Evolutionary conservation across 176 grass and related monocot genomes (phyloP).

Genomic region (Stipa capillata): DNA sequence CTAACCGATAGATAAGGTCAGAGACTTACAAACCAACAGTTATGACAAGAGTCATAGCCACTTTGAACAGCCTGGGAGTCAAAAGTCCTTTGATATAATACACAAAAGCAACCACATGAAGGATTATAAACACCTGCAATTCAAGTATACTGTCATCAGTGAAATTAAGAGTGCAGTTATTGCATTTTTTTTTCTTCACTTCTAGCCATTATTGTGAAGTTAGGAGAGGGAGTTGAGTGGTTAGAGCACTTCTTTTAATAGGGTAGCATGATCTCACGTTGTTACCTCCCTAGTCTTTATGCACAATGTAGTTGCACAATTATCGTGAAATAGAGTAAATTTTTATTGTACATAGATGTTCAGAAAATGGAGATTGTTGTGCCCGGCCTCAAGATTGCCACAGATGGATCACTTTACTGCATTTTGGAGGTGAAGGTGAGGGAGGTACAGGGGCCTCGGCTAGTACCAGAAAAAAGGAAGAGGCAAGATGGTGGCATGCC

Average conservation of each 20-base stretch:
- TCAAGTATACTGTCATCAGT: conserved; percentile 5
- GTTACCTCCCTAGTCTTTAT: neutral
- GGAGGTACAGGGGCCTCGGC: neutral
- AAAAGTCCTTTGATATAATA: conserved; percentile 97
- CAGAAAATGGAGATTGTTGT: neutral
- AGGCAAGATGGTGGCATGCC: neutral
- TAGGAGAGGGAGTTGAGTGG: neutral
- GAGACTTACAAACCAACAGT: conserved; percentile 77
- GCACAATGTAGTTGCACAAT: neutral
- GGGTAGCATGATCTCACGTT: neutral
- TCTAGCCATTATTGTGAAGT: neutral
- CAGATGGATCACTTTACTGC: neutral
- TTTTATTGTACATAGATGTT: neutral
- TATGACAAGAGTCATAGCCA: conserved; percentile 92
- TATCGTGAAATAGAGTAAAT: neutral
- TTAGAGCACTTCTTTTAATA: neutral
- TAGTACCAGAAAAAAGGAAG: neutral
- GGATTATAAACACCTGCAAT: conserved; percentile 93
- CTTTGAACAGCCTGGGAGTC: conserved; percentile 87
- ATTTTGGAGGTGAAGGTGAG: neutral
- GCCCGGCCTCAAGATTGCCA: neutral
- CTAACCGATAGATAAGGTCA: neutral
- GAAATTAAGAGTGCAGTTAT: neutral
- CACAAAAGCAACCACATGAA: conserved; percentile 90
- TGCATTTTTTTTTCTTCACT: neutral